Evolutionary conservation across 441 rosid genomes (phyloP).

Genomic region (Adansonia grandidieri): DNA sequence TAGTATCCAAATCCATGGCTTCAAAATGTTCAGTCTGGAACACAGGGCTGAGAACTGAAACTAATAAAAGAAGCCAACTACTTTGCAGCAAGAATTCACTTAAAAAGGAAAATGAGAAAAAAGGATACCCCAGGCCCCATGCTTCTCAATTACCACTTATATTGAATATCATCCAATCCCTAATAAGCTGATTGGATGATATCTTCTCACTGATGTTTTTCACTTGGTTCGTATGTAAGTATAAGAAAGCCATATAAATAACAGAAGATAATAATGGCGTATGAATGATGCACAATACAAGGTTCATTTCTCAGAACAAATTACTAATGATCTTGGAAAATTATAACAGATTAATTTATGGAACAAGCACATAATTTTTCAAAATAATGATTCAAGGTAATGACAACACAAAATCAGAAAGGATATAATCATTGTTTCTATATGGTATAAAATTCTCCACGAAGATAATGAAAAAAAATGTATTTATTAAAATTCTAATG

Average conservation of each 20-base stretch:
- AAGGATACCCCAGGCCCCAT: not conserved
- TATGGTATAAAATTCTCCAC: not conserved
- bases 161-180: not conserved
- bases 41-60: constrained; percentile 24
- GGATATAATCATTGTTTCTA: not conserved
- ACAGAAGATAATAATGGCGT: not conserved
- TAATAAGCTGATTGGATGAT: not conserved
- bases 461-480: not conserved
- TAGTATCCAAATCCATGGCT: not conserved
- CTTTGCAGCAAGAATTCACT: not conserved
- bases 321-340: not conserved
- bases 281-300: not conserved
- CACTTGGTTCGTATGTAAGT: not conserved
- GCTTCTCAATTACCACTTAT: not conserved
- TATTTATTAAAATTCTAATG: not conserved
- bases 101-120: not conserved
- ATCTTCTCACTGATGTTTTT: not conserved
- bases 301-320: not conserved
- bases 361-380: not conserved
- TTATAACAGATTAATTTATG: too few species aligned
- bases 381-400: not conserved
- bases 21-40: constrained; percentile 19
- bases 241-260: not conserved
- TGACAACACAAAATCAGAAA: not conserved
- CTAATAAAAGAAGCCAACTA: constrained; percentile 27